Conservation (phyloP, 2,329 filamentous ascomycete species). For the Microdochium paspali region DNA sequence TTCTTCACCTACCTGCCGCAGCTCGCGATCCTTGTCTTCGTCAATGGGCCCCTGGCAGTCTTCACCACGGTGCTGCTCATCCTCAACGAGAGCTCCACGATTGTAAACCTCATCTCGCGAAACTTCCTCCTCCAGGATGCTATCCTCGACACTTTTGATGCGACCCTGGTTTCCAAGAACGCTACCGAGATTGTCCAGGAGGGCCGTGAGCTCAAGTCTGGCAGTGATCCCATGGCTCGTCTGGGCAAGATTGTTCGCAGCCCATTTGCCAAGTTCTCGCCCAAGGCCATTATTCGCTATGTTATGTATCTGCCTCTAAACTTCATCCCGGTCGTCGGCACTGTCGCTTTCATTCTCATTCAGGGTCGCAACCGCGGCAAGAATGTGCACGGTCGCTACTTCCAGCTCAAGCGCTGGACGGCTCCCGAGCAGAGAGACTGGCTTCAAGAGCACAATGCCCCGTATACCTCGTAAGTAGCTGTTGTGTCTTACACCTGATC, state of each 20-base stretch:
- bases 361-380: slow-evolving; percentile 42
- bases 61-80: slow-evolving; percentile 62
- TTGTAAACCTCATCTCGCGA: slow-evolving; percentile 48
- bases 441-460: slow-evolving; percentile 59
- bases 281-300: slow-evolving; percentile 62
- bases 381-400: slow-evolving; percentile 54
- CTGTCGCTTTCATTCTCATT: slow-evolving; percentile 66
- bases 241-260: slow-evolving; percentile 48
- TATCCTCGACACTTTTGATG: slow-evolving; percentile 83
- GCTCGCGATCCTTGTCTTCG: slow-evolving; percentile 70
- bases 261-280: slow-evolving; percentile 47
- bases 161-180: slow-evolving; percentile 45
- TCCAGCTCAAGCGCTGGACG: slow-evolving; percentile 82
- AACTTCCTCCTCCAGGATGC: slow-evolving; percentile 74
- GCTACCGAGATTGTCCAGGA: slow-evolving; percentile 56
- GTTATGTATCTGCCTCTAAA: slow-evolving; percentile 85
- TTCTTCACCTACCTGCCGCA: slow-evolving; percentile 80
- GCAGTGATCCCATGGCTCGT: slow-evolving; percentile 45
- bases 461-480: slow-evolving; percentile 67
- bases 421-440: slow-evolving; percentile 55
- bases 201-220: slow-evolving; percentile 62
- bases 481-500: not conserved
- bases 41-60: slow-evolving; percentile 76
- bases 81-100: slow-evolving; percentile 49
- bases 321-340: slow-evolving; percentile 86